Conservation (phyloP, 331 rosid genomes). For the Quercus phellos region DNA sequence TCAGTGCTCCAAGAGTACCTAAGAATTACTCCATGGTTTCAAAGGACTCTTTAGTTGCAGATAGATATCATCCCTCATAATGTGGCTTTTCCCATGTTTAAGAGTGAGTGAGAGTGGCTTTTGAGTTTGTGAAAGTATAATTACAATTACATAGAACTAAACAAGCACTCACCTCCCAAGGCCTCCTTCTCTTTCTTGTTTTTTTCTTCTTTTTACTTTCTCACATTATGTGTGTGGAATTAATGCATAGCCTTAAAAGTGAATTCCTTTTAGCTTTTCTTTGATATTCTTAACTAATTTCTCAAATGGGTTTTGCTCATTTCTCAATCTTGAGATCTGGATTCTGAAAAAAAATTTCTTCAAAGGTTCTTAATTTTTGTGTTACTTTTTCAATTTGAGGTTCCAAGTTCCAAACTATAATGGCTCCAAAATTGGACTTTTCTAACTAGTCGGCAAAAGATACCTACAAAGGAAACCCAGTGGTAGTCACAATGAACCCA, state of each 20-base stretch:
- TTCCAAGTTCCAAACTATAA: constrained; percentile 3
- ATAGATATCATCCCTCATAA: constrained; percentile 75
- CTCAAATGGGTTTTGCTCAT: constrained; percentile 26
- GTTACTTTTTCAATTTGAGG: not conserved
- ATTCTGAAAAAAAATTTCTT: not conserved
- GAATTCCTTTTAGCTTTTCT: constrained; percentile 24
- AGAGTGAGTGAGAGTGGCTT: constrained; percentile 17
- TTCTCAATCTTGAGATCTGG: constrained; percentile 52
- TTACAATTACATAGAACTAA: too few relatives aligned
- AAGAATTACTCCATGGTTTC: constrained; percentile 22
- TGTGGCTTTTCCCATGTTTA: constrained; percentile 52
- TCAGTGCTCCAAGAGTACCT: too few relatives aligned
- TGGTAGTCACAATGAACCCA: constrained; percentile 83
- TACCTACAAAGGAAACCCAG: constrained; percentile 61
- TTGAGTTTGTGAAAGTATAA: constrained; percentile 26
- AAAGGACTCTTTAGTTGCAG: constrained; percentile 50
- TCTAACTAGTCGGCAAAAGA: constrained; percentile 59
- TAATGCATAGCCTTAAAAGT: constrained; percentile 31
- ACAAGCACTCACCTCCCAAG: too few relatives aligned
- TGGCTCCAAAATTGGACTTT: constrained; percentile 76
- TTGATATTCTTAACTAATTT: constrained; percentile 8
- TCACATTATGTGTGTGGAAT: constrained; percentile 19
- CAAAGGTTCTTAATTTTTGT: constrained; percentile 10
- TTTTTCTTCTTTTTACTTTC: not conserved
- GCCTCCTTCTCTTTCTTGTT: not conserved